Conservation (phyloP, 352 stramenopile genomes). For the Pythium rishiriense region DNA sequence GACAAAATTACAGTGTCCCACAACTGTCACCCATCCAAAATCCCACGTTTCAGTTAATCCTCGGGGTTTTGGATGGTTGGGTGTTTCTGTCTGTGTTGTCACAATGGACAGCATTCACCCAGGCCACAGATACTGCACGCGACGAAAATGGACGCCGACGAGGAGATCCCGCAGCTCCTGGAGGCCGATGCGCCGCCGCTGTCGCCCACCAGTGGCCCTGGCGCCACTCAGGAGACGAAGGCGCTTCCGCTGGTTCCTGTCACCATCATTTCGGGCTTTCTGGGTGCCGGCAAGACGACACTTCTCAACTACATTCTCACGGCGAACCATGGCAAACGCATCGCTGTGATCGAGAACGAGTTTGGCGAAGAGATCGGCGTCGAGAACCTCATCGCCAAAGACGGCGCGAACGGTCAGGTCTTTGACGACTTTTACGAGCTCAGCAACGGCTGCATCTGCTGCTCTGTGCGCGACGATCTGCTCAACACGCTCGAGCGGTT, state of each 20-base stretch:
- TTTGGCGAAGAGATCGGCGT: conserved; percentile 97
- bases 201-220: background rate
- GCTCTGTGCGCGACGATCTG: conserved; percentile 93
- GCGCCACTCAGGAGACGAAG: background rate
- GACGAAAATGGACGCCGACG: conserved; percentile 18
- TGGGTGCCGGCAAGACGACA: conserved; percentile 97
- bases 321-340: conserved; percentile 90
- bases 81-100: conserved; percentile 4
- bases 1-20: too few species aligned
- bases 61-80: background rate
- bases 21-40: too few species aligned
- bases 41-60: too few species aligned
- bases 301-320: conserved; percentile 97
- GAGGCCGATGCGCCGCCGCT: background rate
- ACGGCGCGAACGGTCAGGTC: conserved; percentile 56
- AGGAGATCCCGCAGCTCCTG: conserved; percentile 24
- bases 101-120: background rate
- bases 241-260: conserved; percentile 67
- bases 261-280: conserved; percentile 95
- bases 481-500: conserved; percentile 85
- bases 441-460: conserved; percentile 98
- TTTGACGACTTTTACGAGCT: conserved; percentile 94
- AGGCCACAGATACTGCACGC: background rate
- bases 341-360: conserved; percentile 99
- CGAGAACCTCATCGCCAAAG: conserved; percentile 89